Base-by-base conservation (phyloP, 2,329 filamentous ascomycete species). In the Aspergillus aculeatinus region DNA sequence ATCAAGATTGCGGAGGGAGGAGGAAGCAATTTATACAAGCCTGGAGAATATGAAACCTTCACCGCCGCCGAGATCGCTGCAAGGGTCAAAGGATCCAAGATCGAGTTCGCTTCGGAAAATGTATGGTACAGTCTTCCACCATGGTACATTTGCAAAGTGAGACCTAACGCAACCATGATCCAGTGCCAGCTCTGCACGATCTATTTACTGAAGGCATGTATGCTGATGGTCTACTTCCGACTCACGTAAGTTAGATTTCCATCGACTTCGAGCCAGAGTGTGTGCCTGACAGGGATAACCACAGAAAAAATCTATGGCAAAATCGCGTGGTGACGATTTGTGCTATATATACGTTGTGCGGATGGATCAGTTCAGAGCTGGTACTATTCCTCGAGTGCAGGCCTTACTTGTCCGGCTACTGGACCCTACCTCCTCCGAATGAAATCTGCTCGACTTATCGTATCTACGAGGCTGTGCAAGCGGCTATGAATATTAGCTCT, bases 141-240 rank as follows among this genome's bases (percentile, higher is more conserved):
- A 19, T 31, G 11, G 39, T 2, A 19, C 39, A 44, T 6, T 3
- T 19, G 39, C 3, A 14, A 9, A 14, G 14, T 14, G 27, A 10
- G 4, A 14, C 9, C 53, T 55, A 55, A 55, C 19, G 1, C 39
- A 9, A 7, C 14, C 21, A 12, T 25, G n/a, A 29, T 4, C 10
- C 51, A 55, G 53, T 55, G 53, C 42, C 53, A 55, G 42, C 53
- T 55, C 42, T 55, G 53, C 53, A 55, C 53, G 25, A 48, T 55
- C n/a, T 55, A 55, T 7, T 35, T 47, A 21, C 53, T 55, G 10
- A 55, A 55, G 23, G 53, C 53, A 21, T 55, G 53, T n/a, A 55
- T 55, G 53, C 42, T 55, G 53, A 31, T 55, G 53, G 53, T 55
- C 12, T 44, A 55, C 42, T 55, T 48, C n/a, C 29, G 53, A 55